Conservation (phyloP, 345 rosid genomes). For the Kandelia obovata region DNA sequence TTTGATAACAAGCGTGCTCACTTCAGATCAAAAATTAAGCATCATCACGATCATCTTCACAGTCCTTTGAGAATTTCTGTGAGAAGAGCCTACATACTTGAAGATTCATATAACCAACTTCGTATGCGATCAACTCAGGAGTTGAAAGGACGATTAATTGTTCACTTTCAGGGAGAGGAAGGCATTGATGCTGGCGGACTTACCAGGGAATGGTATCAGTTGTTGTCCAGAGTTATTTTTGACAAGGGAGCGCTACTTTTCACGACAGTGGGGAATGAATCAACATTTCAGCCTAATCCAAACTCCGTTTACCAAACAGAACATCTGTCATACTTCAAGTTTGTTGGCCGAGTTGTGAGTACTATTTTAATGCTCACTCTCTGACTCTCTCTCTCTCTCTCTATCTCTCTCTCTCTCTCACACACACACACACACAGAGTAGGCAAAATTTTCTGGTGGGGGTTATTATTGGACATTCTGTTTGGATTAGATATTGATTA, state of each 20-base stretch:
- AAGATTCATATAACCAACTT: constrained; percentile 95
- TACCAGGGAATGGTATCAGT: constrained; percentile 99
- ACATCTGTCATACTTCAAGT: constrained; percentile 96
- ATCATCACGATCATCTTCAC: constrained; percentile 89
- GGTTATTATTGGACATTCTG: neutral
- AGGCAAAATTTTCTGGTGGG: too few relatives aligned
- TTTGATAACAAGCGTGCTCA: constrained; percentile 91
- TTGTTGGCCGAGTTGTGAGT: constrained; percentile 96
- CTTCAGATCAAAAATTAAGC: constrained; percentile 92
- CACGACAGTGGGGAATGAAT: constrained; percentile 96
- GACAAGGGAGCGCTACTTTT: constrained; percentile 94
- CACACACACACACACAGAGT: too few relatives aligned
- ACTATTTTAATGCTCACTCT: neutral
- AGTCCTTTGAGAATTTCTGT: constrained; percentile 87
- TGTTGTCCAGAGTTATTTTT: constrained; percentile 88
- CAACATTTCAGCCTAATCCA: constrained; percentile 97
- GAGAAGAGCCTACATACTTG: constrained; percentile 92
- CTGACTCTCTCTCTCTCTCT: too few relatives aligned
- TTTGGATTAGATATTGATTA: constrained; percentile 1
- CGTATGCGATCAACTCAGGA: constrained; percentile 80
- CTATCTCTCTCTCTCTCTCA: too few relatives aligned
- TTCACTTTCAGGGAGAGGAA: constrained; percentile 96
- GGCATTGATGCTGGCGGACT: constrained; percentile 99
- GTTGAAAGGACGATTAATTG: constrained; percentile 88
- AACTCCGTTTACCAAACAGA: constrained; percentile 96